These are phyloP conservation scores for Cytospora schulzeri DNA, from an alignment of 2,329 filamentous ascomycete genomes.

Conservation along the genomic window DNA sequence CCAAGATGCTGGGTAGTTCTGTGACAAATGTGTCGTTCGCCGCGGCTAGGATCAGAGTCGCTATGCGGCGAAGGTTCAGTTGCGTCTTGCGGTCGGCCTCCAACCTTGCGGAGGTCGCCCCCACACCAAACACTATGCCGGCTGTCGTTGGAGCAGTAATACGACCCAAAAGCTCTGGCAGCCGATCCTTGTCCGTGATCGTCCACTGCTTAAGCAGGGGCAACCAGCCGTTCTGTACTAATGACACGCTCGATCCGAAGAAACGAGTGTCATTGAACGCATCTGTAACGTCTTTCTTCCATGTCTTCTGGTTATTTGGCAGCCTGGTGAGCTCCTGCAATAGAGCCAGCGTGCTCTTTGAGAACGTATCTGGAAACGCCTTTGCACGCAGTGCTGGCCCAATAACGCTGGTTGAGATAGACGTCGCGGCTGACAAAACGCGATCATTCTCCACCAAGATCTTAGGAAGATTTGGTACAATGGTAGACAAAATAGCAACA, in stretches of 20 bases:
- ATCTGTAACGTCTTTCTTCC: slow-evolving; percentile 90
- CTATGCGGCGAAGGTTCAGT: slow-evolving; percentile 81
- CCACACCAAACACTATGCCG: slow-evolving; percentile 97
- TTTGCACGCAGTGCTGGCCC: slow-evolving; percentile 82
- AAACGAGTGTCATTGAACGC: slow-evolving; percentile 90
- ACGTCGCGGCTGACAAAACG: slow-evolving; percentile 73
- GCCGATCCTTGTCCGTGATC: slow-evolving; percentile 81
- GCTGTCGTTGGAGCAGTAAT: slow-evolving; percentile 86
- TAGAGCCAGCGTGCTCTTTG: slow-evolving; percentile 69
- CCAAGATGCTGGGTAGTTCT: slow-evolving; percentile 72
- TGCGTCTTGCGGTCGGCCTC: slow-evolving; percentile 94
- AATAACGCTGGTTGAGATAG: slow-evolving; percentile 82
- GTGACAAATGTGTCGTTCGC: slow-evolving; percentile 77
- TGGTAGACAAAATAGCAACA: slow-evolving; percentile 74
- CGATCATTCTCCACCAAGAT: slow-evolving; percentile 86
- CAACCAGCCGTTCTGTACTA: slow-evolving; percentile 78
- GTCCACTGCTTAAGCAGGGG: slow-evolving; percentile 83
- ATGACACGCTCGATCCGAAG: slow-evolving; percentile 67
- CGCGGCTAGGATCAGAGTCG: slow-evolving; percentile 76
- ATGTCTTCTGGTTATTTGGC: slow-evolving; percentile 79
- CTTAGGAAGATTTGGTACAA: slow-evolving; percentile 78
- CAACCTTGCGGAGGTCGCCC: slow-evolving; percentile 87
- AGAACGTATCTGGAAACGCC: slow-evolving; percentile 83
- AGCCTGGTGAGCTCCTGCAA: slow-evolving; percentile 77
- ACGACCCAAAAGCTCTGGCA: slow-evolving; percentile 77